These are phyloP conservation scores for Arthromyces matolae DNA, from an alignment of 768 basidiomycete genomes.

Conservation along the genomic window DNA sequence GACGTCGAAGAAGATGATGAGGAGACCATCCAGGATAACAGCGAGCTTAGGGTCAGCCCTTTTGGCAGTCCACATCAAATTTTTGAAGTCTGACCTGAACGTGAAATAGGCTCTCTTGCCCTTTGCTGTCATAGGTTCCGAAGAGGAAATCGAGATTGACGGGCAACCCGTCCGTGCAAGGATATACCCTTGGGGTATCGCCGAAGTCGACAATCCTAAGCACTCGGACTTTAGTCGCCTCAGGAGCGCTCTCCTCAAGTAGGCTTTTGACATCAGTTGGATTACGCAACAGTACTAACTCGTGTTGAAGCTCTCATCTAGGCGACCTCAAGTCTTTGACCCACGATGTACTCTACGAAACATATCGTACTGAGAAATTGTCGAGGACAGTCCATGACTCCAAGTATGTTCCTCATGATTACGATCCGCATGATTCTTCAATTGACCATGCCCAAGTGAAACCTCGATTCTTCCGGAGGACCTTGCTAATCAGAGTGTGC, in stretches of 20 bases:
- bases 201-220: conserved; percentile 98
- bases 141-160: conserved; percentile 92
- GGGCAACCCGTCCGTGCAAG: conserved; percentile 90
- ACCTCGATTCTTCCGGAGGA: conserved; percentile 94
- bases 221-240: conserved; percentile 98
- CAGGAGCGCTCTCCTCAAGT: conserved; percentile 89
- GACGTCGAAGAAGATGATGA: conserved; percentile 99
- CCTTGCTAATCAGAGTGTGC: conserved; percentile 92
- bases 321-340: conserved; percentile 93
- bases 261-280: conserved; percentile 18
- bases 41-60: conserved; percentile 79
- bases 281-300: conserved; percentile 6
- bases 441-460: conserved; percentile 46
- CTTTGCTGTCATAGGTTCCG: conserved; percentile 95
- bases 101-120: conserved; percentile 77
- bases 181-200: conserved; percentile 98
- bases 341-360: conserved; percentile 92
- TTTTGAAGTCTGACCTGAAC: not conserved
- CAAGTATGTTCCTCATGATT: conserved; percentile 39
- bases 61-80: not conserved
- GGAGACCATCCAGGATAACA: conserved; percentile 96
- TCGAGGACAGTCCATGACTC: conserved; percentile 86
- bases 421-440: no score
- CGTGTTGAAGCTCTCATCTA: conserved; percentile 71
- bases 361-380: conserved; percentile 96